Evolutionary conservation across 805 yeast species (phyloP).

Genomic region (Danielia oregonensis): DNA sequence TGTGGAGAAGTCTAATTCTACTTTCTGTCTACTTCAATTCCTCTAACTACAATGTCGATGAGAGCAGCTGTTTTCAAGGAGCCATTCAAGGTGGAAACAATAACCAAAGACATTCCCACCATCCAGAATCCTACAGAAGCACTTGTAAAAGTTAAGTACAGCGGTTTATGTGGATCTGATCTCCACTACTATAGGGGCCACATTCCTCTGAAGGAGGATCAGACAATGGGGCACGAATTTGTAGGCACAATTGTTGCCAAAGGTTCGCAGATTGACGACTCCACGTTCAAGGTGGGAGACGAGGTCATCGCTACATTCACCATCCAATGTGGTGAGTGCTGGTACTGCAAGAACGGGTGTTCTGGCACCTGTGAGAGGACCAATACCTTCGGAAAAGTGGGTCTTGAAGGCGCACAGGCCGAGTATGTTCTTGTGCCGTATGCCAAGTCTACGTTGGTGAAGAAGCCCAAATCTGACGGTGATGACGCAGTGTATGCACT

Average conservation of each 20-base stretch:
- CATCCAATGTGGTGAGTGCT: conserved; percentile 57
- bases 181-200: conserved; percentile 55
- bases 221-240: conserved; percentile 52
- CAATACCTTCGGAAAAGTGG: conserved; percentile 55
- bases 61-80: conserved; percentile 49
- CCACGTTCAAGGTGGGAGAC: conserved; percentile 41
- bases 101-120: conserved; percentile 37
- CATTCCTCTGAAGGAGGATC: conserved; percentile 31
- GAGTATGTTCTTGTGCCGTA: conserved; percentile 58
- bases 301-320: conserved; percentile 44
- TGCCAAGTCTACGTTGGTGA: conserved; percentile 49
- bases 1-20: too few species aligned
- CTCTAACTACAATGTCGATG: too few species aligned
- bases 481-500: conserved; percentile 47
- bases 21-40: too few species aligned
- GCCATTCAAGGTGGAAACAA: conserved; percentile 38
- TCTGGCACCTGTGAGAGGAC: conserved; percentile 53
- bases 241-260: conserved; percentile 40
- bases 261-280: conserved; percentile 26
- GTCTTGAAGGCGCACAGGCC: conserved; percentile 60
- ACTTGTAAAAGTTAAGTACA: conserved; percentile 44
- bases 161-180: conserved; percentile 56
- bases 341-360: conserved; percentile 53
- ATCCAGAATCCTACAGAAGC: conserved; percentile 38
- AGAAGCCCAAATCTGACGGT: conserved; percentile 30